phyloP scores from a whole-genome alignment of 1,284 basidiomycete genomes.

The Pisolithus thermaeus region DNA sequence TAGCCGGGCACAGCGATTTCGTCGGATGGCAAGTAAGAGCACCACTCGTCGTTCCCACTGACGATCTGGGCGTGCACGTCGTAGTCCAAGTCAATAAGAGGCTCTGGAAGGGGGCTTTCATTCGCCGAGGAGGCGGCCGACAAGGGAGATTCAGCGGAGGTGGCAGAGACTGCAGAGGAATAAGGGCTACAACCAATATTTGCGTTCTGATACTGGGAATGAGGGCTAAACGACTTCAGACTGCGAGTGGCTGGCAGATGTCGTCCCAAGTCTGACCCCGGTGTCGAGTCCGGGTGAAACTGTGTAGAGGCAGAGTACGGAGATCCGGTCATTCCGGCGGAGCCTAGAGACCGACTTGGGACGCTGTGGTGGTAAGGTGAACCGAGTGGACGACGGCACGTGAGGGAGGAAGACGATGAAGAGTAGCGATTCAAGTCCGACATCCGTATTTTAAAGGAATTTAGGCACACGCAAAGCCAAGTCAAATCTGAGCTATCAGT shows the following conservation, averaged over 20 bases:
- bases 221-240: conserved; percentile 18
- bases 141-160: conserved; percentile 28
- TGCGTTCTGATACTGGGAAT: conserved; percentile 15
- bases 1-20: conserved; percentile 18
- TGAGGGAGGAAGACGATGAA: conserved; percentile 19
- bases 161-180: conserved; percentile 24
- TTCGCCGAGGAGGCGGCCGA: conserved; percentile 27
- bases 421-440: conserved; percentile 15
- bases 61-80: conserved; percentile 24
- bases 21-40: conserved; percentile 23
- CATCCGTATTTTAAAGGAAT: conserved; percentile 26
- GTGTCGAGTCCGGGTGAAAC: conserved; percentile 13
- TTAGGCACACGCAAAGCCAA: conserved; percentile 2
- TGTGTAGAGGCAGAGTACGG: conserved; percentile 19
- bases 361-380: conserved; percentile 8
- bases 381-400: conserved; percentile 9
- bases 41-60: conserved; percentile 24
- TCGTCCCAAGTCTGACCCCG: conserved; percentile 14
- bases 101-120: conserved; percentile 30
- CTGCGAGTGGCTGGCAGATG: conserved; percentile 15
- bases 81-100: conserved; percentile 29
- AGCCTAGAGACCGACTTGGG: conserved; percentile 6
- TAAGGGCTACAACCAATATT: conserved; percentile 26
- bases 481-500: conserved; percentile 13
- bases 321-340: conserved; percentile 20